Percentiles rank a stretch among this genome's conserved stretches.
Evolutionary conservation across 345 rosid species (phyloP).

Genomic region (Heritiera fomes): DNA sequence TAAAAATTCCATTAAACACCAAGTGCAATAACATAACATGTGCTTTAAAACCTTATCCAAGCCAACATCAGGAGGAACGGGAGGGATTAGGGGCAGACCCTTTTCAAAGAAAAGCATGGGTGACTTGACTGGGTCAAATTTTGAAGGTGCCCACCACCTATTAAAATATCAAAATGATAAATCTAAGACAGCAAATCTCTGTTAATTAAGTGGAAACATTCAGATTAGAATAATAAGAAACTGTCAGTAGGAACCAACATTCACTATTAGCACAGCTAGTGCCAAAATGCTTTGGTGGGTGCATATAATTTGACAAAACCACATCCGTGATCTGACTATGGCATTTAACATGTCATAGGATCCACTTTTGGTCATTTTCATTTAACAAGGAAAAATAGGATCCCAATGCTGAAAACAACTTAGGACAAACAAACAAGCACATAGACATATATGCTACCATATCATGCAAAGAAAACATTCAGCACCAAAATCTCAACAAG

Average conservation of each 20-base stretch:
- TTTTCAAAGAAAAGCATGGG: slow-evolving; percentile 93
- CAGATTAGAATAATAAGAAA: slow-evolving; percentile 2
- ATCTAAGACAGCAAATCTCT: slow-evolving; percentile 7
- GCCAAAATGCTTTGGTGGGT: not conserved
- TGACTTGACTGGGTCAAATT: slow-evolving; percentile 78
- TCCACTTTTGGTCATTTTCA: not conserved
- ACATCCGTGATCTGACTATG: not conserved
- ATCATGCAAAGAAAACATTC: not conserved
- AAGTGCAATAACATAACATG: slow-evolving; percentile 48
- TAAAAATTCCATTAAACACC: not conserved
- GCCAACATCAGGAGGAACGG: slow-evolving; percentile 61
- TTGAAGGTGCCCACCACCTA: slow-evolving; percentile 99
- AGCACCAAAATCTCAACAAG: slow-evolving; percentile 1
- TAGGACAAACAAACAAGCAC: not conserved
- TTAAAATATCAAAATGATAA: slow-evolving; percentile 20
- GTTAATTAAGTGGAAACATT: not conserved
- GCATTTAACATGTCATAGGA: not conserved
- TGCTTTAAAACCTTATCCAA: slow-evolving; percentile 69
- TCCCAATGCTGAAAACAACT: not conserved
- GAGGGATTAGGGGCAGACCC: slow-evolving; percentile 68
- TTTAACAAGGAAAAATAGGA: not conserved
- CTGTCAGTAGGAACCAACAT: not conserved
- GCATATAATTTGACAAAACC: not conserved
- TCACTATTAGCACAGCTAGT: not conserved
- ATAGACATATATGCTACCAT: not conserved